Evolutionary conservation across 2,329 filamentous ascomycete genomes (phyloP).

Genomic region (Fusarium xyrophilum): DNA sequence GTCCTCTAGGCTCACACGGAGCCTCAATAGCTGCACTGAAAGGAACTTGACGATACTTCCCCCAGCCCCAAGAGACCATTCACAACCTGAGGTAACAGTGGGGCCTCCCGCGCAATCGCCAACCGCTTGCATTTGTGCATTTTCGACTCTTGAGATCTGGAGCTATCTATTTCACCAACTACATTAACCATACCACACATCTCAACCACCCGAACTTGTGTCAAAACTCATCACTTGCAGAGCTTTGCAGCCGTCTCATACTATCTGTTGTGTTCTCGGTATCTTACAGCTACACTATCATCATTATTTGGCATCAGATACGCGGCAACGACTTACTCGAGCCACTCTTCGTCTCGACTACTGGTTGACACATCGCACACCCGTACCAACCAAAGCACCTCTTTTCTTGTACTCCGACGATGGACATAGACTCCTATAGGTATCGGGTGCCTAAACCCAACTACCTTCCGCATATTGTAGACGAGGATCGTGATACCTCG

Average conservation of each 20-base stretch:
- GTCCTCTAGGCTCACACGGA: background rate
- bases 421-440: conserved; percentile 57
- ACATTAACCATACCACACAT: conserved; percentile 22
- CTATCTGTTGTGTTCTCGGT: background rate
- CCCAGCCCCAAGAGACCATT: background rate
- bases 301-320: background rate
- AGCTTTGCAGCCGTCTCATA: background rate
- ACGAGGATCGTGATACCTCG: conserved; percentile 58
- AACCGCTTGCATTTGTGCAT: conserved; percentile 32
- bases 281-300: background rate
- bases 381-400: background rate
- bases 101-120: conserved; percentile 2
- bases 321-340: conserved; percentile 12
- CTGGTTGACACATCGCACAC: background rate
- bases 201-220: background rate
- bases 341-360: conserved; percentile 4
- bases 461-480: conserved; percentile 63
- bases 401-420: conserved; percentile 23
- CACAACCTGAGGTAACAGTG: background rate
- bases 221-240: background rate
- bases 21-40: background rate
- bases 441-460: conserved; percentile 65
- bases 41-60: conserved; percentile 9
- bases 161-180: conserved; percentile 25
- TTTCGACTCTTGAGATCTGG: conserved; percentile 25